Evolutionary conservation across 306 rosid species (phyloP).

Genomic region (Vigna nakashimae): DNA sequence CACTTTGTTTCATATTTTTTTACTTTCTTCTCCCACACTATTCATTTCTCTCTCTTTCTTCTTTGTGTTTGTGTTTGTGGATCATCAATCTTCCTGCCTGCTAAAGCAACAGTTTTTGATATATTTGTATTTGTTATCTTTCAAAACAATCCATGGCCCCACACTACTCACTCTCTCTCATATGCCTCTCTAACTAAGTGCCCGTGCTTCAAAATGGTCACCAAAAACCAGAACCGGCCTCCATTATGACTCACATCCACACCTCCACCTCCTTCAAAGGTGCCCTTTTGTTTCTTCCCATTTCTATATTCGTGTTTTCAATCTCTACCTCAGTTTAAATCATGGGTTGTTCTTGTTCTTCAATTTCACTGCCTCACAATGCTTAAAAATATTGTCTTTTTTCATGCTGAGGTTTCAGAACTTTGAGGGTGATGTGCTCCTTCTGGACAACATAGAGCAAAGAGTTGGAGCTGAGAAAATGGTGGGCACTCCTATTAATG

Average conservation of each 20-base stretch:
- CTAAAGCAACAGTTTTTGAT: conserved; percentile 83
- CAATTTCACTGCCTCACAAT: conserved; percentile 14
- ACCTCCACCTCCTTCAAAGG: conserved; percentile 54
- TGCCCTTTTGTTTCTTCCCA: conserved; percentile 40
- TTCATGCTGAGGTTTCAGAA: conserved; percentile 36
- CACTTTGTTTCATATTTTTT: neutral
- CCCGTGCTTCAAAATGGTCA: conserved; percentile 65
- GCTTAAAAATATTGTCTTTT: conserved; percentile 38
- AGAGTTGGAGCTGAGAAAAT: conserved; percentile 56
- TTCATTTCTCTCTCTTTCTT: conserved; percentile 14
- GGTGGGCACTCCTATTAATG: conserved; percentile 86
- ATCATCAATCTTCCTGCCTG: conserved; percentile 71
- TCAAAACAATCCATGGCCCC: conserved; percentile 85
- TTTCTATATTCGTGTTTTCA: conserved; percentile 36
- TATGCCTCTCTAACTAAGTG: conserved; percentile 15
- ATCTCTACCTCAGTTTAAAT: conserved; percentile 29
- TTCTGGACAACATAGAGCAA: conserved; percentile 46
- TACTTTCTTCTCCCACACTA: neutral
- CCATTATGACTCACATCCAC: conserved; percentile 52
- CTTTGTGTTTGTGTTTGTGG: conserved; percentile 44
- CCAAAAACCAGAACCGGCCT: conserved; percentile 51
- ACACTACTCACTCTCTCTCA: conserved; percentile 51
- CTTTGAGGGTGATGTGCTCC: conserved; percentile 57
- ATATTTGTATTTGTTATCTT: conserved; percentile 69
- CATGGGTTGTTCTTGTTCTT: conserved; percentile 41